phyloP scores from a whole-genome alignment of 768 basidiomycete genomes.

The Leucosporidium yakuticum region DNA sequence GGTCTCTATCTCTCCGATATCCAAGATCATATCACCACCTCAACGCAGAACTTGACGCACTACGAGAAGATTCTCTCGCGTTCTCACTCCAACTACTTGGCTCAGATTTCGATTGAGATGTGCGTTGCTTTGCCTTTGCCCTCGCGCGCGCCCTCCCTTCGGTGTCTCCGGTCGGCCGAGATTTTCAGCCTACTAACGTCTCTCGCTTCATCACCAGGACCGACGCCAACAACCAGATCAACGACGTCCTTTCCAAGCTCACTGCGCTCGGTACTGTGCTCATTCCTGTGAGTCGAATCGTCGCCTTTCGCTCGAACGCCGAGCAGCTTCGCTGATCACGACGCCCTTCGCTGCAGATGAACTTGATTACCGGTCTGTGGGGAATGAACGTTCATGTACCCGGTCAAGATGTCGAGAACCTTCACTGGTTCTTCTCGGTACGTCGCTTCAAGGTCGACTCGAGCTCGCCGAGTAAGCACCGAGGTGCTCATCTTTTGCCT shows the following conservation, averaged over 20 bases:
- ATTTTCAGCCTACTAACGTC: too few species aligned
- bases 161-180: neutral
- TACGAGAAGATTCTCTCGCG: conserved; percentile 99
- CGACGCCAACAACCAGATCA: conserved; percentile 99
- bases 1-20: conserved; percentile 34
- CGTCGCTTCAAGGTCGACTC: neutral
- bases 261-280: conserved; percentile 96
- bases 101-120: conserved; percentile 99
- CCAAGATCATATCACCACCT: conserved; percentile 93
- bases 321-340: neutral
- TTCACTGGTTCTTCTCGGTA: conserved; percentile 51
- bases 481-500: too few species aligned
- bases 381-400: conserved; percentile 98
- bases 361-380: conserved; percentile 75
- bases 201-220: conserved; percentile 7
- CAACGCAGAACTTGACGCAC: conserved; percentile 99
- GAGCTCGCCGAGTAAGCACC: too few species aligned
- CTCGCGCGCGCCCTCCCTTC: neutral
- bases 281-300: conserved; percentile 62
- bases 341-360: conserved; percentile 44
- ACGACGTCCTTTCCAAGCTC: conserved; percentile 93
- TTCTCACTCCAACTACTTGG: conserved; percentile 97
- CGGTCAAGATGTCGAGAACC: conserved; percentile 56
- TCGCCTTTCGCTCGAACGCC: too few species aligned
- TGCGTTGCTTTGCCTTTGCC: conserved; percentile 45